phyloP scores from a whole-genome alignment of 2,329 filamentous ascomycete genomes.

The Fusarium fujikuroi region DNA sequence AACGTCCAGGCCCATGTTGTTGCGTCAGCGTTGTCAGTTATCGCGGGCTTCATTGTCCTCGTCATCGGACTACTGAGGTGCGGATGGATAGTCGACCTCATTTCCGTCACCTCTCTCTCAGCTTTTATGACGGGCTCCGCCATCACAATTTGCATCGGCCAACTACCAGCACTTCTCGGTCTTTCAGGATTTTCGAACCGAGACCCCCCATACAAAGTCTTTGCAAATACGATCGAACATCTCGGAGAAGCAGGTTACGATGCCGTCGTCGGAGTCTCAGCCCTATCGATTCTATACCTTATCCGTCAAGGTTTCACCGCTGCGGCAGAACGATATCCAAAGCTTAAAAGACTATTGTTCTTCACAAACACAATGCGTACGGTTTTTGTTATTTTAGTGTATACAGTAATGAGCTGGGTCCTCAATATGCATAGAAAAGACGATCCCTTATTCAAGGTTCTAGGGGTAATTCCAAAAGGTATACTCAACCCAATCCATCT shows the following conservation, averaged over 20 bases:
- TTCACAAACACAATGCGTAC: conserved; percentile 92
- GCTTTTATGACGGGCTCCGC: conserved; percentile 98
- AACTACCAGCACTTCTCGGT: conserved; percentile 84
- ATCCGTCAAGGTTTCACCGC: conserved; percentile 74
- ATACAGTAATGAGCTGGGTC: conserved; percentile 89
- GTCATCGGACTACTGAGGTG: conserved; percentile 81
- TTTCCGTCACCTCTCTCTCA: conserved; percentile 88
- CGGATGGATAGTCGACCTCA: conserved; percentile 93
- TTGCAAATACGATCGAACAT: conserved; percentile 83
- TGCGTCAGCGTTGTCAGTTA: conserved; percentile 80
- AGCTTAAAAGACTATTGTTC: conserved; percentile 80
- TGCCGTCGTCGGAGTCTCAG: conserved; percentile 88
- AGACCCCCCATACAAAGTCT: conserved; percentile 81
- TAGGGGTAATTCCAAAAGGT: conserved; percentile 80
- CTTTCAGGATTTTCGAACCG: conserved; percentile 79
- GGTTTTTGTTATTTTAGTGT: conserved; percentile 89
- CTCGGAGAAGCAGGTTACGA: conserved; percentile 76
- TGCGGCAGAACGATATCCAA: conserved; percentile 75
- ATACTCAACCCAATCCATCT: background rate
- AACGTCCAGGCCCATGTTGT: conserved; percentile 72
- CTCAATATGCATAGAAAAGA: conserved; percentile 76
- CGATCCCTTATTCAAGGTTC: conserved; percentile 76
- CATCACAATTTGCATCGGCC: conserved; percentile 86
- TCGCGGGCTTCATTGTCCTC: conserved; percentile 80
- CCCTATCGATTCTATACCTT: conserved; percentile 79